Percentiles rank a stretch among this genome's conserved stretches.
phyloP scores from a whole-genome alignment of 345 rosid species.

The Rubroshorea leprosula region DNA sequence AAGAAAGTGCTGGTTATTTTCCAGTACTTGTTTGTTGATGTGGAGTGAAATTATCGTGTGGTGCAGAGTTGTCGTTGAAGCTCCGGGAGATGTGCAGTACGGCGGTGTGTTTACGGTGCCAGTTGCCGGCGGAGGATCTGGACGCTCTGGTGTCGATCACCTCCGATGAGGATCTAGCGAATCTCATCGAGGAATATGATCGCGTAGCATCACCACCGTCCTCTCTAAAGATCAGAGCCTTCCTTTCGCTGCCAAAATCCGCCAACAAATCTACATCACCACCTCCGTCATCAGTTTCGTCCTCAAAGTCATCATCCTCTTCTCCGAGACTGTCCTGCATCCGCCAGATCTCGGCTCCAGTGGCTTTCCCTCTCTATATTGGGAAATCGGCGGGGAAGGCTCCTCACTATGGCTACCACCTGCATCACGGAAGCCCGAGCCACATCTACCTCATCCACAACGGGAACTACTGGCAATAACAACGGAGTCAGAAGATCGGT shows the following conservation, averaged over 20 bases:
- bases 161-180: conserved; percentile 78
- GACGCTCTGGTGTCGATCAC: conserved; percentile 78
- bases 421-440: conserved; percentile 42
- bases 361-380: conserved; percentile 11
- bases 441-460: conserved; percentile 48
- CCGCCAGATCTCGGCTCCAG: conserved; percentile 22
- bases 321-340: conserved; percentile 32
- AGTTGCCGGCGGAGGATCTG: conserved; percentile 78
- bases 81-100: conserved; percentile 60
- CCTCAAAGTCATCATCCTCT: conserved; percentile 37
- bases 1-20: background rate
- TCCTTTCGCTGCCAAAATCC: conserved; percentile 50
- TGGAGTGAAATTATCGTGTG: conserved; percentile 24
- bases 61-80: conserved; percentile 69
- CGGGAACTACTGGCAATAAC: conserved; percentile 66
- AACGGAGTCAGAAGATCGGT: background rate
- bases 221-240: conserved; percentile 70
- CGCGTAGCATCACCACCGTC: conserved; percentile 33
- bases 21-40: background rate
- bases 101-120: conserved; percentile 64
- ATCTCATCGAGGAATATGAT: conserved; percentile 90
- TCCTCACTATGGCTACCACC: conserved; percentile 38
- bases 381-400: conserved; percentile 35
- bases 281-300: conserved; percentile 37
- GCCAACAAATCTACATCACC: conserved; percentile 31